Conservation (phyloP, 2,329 filamentous ascomycete species). For the Penicillium sp. region DNA sequence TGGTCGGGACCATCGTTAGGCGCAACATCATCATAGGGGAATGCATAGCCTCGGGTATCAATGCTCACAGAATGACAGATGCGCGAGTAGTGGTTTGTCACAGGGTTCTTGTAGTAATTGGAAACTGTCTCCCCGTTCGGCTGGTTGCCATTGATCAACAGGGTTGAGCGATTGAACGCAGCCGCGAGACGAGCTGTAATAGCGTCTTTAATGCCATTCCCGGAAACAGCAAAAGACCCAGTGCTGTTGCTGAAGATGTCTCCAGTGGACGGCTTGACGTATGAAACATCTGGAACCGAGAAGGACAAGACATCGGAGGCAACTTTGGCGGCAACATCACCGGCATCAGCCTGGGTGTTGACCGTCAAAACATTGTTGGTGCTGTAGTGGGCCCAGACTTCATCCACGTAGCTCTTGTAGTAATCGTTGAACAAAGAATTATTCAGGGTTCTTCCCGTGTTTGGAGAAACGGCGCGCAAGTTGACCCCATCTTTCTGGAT, state of each 20-base stretch:
- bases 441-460: constrained; percentile 36
- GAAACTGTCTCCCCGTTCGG: constrained; percentile 45
- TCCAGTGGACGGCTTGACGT: constrained; percentile 48
- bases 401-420: constrained; percentile 45
- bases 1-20: constrained; percentile 50
- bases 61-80: constrained; percentile 55
- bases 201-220: constrained; percentile 46
- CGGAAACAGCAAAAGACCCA: constrained; percentile 47
- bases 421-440: constrained; percentile 43
- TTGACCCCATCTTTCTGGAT: constrained; percentile 38
- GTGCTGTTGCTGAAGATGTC: constrained; percentile 62
- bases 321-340: constrained; percentile 47
- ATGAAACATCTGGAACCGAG: constrained; percentile 40
- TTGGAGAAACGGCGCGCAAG: constrained; percentile 37
- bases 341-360: constrained; percentile 56
- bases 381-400: constrained; percentile 45
- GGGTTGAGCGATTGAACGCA: constrained; percentile 64
- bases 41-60: constrained; percentile 58
- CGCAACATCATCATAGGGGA: constrained; percentile 63
- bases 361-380: constrained; percentile 43
- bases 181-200: constrained; percentile 66
- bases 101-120: constrained; percentile 46
- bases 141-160: constrained; percentile 48
- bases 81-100: constrained; percentile 60
- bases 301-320: constrained; percentile 37